phyloP scores from a whole-genome alignment of 1,139 yeast species.

The Wickerhamomyces sp. region DNA sequence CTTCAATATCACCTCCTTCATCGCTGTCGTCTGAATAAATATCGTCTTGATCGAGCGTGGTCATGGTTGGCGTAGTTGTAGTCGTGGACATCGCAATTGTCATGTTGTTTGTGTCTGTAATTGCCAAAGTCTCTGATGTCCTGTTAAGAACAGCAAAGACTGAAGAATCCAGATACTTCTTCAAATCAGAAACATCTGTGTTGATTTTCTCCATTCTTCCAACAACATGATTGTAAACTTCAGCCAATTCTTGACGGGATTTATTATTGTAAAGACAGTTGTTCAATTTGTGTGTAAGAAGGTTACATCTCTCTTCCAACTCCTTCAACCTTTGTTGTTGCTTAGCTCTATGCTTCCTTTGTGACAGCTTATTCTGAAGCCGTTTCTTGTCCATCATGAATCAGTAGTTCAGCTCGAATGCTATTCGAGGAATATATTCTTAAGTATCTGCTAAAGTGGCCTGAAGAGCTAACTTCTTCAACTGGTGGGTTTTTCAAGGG shows the following conservation, averaged over 20 bases:
- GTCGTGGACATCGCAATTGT: background rate
- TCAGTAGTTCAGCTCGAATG: too few species aligned
- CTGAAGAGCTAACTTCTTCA: too few species aligned
- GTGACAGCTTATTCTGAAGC: conserved; percentile 10
- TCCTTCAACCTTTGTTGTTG: conserved; percentile 11
- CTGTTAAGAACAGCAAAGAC: background rate
- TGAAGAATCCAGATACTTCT: conserved; percentile 2
- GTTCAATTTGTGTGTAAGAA: conserved; percentile 6
- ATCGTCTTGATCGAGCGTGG: background rate
- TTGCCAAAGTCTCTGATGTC: background rate
- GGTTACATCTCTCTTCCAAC: conserved; percentile 4
- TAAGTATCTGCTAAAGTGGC: too few species aligned
- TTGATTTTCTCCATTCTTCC: conserved; percentile 5
- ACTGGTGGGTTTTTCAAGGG: too few species aligned
- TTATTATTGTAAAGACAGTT: conserved; percentile 7
- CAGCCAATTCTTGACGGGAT: conserved; percentile 5
- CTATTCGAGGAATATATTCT: too few species aligned
- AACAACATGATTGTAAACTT: conserved; percentile 4
- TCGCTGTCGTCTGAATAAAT: background rate
- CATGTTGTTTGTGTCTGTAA: background rate
- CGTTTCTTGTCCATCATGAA: conserved; percentile 6
- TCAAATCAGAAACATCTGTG: conserved; percentile 4
- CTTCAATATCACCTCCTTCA: background rate
- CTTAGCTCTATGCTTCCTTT: conserved; percentile 11
- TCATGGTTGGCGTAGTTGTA: background rate